These are phyloP conservation scores for Cutaneotrichosporon mucoides DNA, from an alignment of 1,284 basidiomycete genomes.

Conservation along the genomic window DNA sequence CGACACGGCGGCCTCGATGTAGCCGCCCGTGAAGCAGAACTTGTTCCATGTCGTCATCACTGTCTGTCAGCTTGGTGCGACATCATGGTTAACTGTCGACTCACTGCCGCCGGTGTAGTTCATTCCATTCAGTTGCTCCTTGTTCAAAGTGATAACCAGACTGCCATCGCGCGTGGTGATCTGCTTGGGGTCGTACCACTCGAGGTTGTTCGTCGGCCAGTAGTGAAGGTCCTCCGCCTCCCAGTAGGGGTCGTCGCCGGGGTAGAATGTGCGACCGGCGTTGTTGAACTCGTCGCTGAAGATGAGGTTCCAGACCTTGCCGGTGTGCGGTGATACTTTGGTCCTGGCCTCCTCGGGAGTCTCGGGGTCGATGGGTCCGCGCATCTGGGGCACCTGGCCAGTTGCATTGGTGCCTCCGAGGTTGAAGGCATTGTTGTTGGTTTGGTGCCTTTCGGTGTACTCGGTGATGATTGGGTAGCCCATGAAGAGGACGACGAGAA, in stretches of 20 bases:
- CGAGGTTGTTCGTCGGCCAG: conserved; percentile 74
- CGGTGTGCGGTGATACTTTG: conserved; percentile 61
- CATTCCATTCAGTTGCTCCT: conserved; percentile 60
- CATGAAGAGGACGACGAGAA: conserved; percentile 58
- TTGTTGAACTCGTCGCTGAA: conserved; percentile 90
- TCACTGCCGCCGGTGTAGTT: conserved; percentile 67
- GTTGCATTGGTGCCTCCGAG: conserved; percentile 61
- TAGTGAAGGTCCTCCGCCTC: conserved; percentile 54
- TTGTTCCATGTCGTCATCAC: conserved; percentile 70
- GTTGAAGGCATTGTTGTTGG: conserved; percentile 55
- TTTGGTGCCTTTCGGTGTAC: conserved; percentile 37
- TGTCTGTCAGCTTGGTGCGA: conserved; percentile 3
- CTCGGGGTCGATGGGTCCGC: conserved; percentile 59
- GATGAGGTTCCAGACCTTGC: conserved; percentile 70
- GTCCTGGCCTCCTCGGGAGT: conserved; percentile 59
- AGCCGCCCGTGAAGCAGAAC: conserved; percentile 83
- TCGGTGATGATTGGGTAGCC: conserved; percentile 73
- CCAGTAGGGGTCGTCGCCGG: conserved; percentile 58
- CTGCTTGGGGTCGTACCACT: conserved; percentile 58
- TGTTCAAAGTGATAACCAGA: conserved; percentile 64
- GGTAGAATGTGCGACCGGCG: conserved; percentile 61
- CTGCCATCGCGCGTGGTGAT: conserved; percentile 59
- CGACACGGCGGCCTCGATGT: conserved; percentile 68
- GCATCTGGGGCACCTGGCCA: conserved; percentile 55
- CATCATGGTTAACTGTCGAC: background rate